Conservation (phyloP, 1,284 basidiomycete genomes). For the Sanghuangporus sanghuang region DNA sequence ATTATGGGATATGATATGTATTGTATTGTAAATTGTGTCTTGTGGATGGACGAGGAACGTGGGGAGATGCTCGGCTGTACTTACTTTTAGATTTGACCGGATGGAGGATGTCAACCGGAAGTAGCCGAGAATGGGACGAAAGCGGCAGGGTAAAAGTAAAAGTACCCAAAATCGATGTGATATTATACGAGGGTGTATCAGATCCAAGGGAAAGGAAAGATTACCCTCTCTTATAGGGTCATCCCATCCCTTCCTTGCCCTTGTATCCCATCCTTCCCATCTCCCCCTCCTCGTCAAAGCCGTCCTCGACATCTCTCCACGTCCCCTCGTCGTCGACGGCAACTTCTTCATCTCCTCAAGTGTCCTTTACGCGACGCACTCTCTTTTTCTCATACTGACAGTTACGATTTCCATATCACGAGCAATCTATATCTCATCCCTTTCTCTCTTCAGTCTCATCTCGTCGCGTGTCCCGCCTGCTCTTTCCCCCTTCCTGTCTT, state of each 20-base stretch:
- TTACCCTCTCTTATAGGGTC: conserved; percentile 22
- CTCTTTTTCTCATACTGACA: conserved; percentile 23
- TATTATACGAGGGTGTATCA: conserved; percentile 25
- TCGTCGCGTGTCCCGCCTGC: not conserved
- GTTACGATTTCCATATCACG: conserved; percentile 7
- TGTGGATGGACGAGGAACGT: not conserved
- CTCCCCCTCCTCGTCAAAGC: conserved; percentile 25
- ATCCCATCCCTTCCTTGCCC: conserved; percentile 31
- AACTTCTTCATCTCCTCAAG: conserved; percentile 27
- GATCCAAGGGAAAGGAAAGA: conserved; percentile 19
- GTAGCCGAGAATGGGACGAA: conserved; percentile 10
- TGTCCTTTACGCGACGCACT: conserved; percentile 21
- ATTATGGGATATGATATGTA: not conserved
- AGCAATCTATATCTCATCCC: conserved; percentile 8
- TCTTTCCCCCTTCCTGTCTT: not conserved
- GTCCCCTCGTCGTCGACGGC: conserved; percentile 19
- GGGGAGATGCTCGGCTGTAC: not conserved
- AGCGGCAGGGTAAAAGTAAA: conserved; percentile 16
- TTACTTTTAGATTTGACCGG: too few species aligned
- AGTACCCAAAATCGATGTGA: conserved; percentile 18
- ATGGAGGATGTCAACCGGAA: not conserved
- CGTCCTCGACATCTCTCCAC: conserved; percentile 18
- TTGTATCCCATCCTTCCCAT: conserved; percentile 30
- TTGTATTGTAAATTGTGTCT: not conserved
- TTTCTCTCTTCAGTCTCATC: not conserved